Evolutionary conservation across 106 monocot genomes (phyloP), one percentile per base, ranked within the genome.

Genomic region (Dioscorea alata): DNA sequence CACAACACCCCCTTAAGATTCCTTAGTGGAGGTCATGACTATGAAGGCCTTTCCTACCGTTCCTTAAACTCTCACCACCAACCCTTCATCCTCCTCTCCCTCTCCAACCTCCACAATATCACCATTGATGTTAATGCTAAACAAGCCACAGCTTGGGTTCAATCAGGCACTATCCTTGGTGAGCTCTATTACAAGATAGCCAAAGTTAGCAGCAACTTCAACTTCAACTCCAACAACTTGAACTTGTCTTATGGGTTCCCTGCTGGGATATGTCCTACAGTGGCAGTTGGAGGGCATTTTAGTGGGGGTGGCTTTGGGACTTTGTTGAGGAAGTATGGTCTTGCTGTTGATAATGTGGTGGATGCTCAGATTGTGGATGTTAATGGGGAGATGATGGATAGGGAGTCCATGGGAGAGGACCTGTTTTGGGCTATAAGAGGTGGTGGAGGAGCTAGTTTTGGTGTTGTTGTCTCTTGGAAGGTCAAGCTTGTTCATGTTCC

Each of bases 21-120:
- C 13, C 57, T 56, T 20, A 69, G 69, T 34, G 69, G 69, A 6
- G 67, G 67, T 6, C 67, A 68, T 20, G 67, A 68, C 67, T 28
- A 48, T n/a, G 67, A 68, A 53, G 67, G 69, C 33, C 16, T 35
- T 14, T 69, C 69, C n/a, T 69, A 57, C 10, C 54, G 54, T 15
- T 56, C 54, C 54, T 18, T 14, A 19, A 56, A 16, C 28, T 28
- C 28, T 28, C 28, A 28, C 54, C n/a, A 56, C 8, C 8, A 19
- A 16, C 54, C 54, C 4, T 56, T 56, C 13, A 14, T 19, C 54
- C 10, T 56, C 54, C 16, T 56, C 13, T 8, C 10, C 15, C 54
- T 56, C 15, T 18, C 54, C 54, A 56, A 56, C 13, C 54, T 56
- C 54, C 54, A 14, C 5, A 4, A 3, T 4, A 10, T 56, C 13